Evolutionary conservation across 371 early-diverging fungal species (phyloP), one percentile per base, ranked within the genome.

Genomic region (Syncephalastrum sp.): DNA sequence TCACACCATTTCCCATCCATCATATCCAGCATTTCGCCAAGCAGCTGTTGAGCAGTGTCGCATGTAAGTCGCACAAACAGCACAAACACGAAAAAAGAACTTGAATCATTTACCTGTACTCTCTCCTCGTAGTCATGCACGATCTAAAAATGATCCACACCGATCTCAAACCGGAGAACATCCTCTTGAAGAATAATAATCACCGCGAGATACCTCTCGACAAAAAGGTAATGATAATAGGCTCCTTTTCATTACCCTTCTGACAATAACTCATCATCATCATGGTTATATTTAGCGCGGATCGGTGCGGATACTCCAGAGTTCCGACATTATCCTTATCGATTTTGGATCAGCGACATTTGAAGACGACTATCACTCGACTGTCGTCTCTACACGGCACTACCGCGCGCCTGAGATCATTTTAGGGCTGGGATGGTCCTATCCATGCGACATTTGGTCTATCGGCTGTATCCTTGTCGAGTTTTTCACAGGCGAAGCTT

Each of bases 391-490:
- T 23, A 98, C 98, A 16, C 70, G 98, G 48, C 98, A 98, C 70
- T 98, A 98, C 69, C 83, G 98, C 19, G 97, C 97, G 27, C 98
- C 98, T 4, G 98, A 98, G 70, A 94, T 98, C 66, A 94, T 98
- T 47, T 70, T 98, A 54, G 82, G 81, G 38, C 68, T 90, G 43
- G 94, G 95, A 46, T 98, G 96, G 96, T 93, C 94, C 44, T 97
- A 85, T 72, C 93, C 95, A 33, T 96, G 96, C 73, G 98, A 97
- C 72, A 89, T 97, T 64, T 98, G 98, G 98, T 96, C 96, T 4
- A 74, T 96, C 57, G 98, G 98, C 3, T 98, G 98, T 72, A 96
- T 98, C 50, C 77, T 98, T 4, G 86, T 94, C 15, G 98, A 98
- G 74, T 84, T 98, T 46, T 82, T 89, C 44, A 96, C 94, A 0